Conservation (phyloP, 208 protist species). For the Leishmania tarentolae region DNA sequence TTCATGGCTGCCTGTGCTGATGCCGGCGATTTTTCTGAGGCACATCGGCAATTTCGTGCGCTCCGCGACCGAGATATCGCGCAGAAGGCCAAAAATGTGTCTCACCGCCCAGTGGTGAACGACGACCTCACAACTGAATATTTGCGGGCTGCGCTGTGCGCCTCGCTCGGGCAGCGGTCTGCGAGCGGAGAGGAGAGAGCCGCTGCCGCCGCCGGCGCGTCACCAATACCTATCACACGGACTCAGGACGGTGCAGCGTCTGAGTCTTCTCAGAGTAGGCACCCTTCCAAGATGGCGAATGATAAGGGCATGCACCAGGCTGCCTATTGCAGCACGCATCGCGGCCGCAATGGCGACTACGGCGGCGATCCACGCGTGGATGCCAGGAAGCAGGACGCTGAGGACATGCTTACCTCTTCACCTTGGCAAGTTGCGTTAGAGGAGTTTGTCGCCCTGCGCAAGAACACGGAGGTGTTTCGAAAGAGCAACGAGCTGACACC, state of each 20-base stretch:
- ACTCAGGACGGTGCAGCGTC: background rate
- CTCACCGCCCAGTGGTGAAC: slow-evolving; percentile 50
- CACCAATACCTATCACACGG: background rate
- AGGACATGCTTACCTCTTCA: background rate
- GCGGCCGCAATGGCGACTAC: background rate
- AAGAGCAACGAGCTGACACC: slow-evolving; percentile 53
- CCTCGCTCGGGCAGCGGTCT: slow-evolving; percentile 14
- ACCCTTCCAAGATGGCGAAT: background rate
- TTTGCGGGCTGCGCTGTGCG: slow-evolving; percentile 52
- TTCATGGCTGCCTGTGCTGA: slow-evolving; percentile 70
- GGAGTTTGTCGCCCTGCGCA: slow-evolving; percentile 44
- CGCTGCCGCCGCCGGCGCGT: background rate
- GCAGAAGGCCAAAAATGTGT: slow-evolving; percentile 23
- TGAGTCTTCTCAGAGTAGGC: background rate
- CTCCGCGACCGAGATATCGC: slow-evolving; percentile 41
- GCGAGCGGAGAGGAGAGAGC: background rate
- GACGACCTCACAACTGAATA: slow-evolving; percentile 69
- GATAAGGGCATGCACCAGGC: background rate
- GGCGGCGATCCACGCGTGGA: background rate
- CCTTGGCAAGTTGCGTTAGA: slow-evolving; percentile 54
- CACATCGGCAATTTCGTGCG: slow-evolving; percentile 40
- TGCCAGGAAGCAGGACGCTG: background rate
- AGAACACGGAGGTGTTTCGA: slow-evolving; percentile 33
- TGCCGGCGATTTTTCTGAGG: slow-evolving; percentile 50
- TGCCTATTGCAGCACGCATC: background rate